A percentile compares a stretch with the other conserved stretches of the same genome.
phyloP scores from a whole-genome alignment of 108 stramenopile genomes.

The Bacterosira constricta region DNA sequence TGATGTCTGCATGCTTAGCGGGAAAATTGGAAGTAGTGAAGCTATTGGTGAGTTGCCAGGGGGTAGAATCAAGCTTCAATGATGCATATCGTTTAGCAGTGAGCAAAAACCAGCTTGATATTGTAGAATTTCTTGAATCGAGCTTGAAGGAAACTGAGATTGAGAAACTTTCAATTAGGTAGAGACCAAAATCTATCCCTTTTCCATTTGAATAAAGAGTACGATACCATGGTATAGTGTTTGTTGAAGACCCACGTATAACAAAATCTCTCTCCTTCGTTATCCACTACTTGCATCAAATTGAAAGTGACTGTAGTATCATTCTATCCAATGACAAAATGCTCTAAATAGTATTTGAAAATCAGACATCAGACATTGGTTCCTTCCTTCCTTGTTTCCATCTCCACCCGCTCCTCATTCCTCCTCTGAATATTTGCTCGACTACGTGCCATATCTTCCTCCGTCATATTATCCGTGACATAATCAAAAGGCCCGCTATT shows the following conservation, averaged over 20 bases:
- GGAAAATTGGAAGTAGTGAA: constrained; percentile 39
- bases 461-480: constrained; percentile 57
- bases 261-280: no score
- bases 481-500: constrained; percentile 53
- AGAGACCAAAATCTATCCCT: neutral
- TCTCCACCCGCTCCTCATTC: constrained; percentile 15
- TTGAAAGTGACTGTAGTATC: no score
- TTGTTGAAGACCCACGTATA: no score
- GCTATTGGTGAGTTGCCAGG: constrained; percentile 12
- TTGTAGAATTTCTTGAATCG: constrained; percentile 9
- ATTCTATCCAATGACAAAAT: no score
- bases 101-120: neutral
- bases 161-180: neutral
- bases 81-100: constrained; percentile 12
- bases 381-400: constrained; percentile 19
- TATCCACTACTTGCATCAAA: no score
- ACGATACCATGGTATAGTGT: no score
- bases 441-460: constrained; percentile 46
- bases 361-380: neutral
- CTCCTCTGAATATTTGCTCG: constrained; percentile 26
- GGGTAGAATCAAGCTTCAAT: constrained; percentile 5
- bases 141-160: neutral
- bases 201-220: no score
- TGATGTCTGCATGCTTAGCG: constrained; percentile 24
- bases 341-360: no score